Evolutionary conservation across 371 early-diverging fungal genomes (phyloP), one percentile per base, ranked within the genome.

Genomic region (Chytridium lagenaria): DNA sequence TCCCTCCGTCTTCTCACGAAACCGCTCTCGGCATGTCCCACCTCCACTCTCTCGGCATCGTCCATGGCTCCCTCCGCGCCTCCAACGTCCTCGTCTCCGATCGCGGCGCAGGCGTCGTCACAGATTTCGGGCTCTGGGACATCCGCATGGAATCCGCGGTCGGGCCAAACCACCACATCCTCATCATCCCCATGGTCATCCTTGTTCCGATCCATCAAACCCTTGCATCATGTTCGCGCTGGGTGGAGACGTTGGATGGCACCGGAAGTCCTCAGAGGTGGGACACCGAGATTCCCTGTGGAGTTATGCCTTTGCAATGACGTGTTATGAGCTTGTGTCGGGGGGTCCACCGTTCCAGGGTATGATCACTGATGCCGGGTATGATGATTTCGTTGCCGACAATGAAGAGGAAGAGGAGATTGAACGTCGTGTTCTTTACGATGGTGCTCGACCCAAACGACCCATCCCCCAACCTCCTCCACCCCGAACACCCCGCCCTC

Each of bases 61-160:
- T 75, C 22, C 76, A 75, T 44, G 71, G 76, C 16, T 67, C 67
- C 0, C 63, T 75, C 40, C 71, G 71, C 19, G 51, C 61, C 61
- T 67, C 69, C 16, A 75, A 75, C 64, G 68, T 66, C 28, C 44
- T 66, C 12, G 66, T 66, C 49, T 40, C 38, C 23, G 66, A 66
- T 30, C n/a, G 26, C 2, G 66, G 66, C n/a, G 44, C 38, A 2
- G 66, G 66, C 23, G 66, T 66, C 12, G 44, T 66, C 26, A 44
- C 66, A 3, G 66, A 66, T 28, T 66, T 66, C 28, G 66, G 66
- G 5, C 2, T 44, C 3, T 66, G 66, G 66, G 49, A 44, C 28
- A 12, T 26, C 10, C 50, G 50, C 68, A 70, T 59, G 71, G 76
- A 12, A 23, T 51, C 38, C 49, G 55, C 31, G 39, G 40, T 34